phyloP scores from a whole-genome alignment of 164 flowering plant genomes.

The Brasenia schreberi region DNA sequence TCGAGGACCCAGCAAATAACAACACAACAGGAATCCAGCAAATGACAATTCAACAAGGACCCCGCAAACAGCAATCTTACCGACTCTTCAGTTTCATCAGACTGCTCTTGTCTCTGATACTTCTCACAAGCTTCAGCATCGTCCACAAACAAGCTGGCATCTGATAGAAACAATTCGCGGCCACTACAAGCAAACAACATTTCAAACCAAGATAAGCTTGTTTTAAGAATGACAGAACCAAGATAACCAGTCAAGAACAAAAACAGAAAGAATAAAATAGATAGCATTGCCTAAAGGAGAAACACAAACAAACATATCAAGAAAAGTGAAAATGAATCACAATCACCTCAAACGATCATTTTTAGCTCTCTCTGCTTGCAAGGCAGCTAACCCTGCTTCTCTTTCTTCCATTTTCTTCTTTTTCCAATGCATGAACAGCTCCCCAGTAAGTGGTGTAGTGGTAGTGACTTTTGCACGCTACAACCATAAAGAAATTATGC shows the following conservation, averaged over 20 bases:
- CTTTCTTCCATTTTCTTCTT: conserved; percentile 70
- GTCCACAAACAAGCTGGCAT: conserved; percentile 89
- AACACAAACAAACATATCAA: neutral
- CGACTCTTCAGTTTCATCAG: conserved; percentile 14
- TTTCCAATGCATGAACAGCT: conserved; percentile 84
- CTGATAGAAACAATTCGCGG: conserved; percentile 48
- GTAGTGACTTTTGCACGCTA: conserved; percentile 72
- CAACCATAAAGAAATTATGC: conserved; percentile 3
- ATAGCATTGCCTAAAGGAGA: neutral
- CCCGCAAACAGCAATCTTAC: conserved; percentile 2
- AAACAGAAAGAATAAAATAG: neutral
- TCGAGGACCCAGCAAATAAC: neutral
- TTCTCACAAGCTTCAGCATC: conserved; percentile 42
- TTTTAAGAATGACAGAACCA: neutral
- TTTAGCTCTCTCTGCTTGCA: conserved; percentile 84
- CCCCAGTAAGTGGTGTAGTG: conserved; percentile 81
- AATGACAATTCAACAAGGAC: neutral
- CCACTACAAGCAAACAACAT: conserved; percentile 15
- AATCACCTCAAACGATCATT: conserved; percentile 77
- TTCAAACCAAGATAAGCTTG: neutral
- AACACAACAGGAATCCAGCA: neutral
- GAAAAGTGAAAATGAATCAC: neutral
- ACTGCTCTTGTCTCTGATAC: conserved; percentile 24
- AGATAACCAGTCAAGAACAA: neutral
- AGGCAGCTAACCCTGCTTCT: conserved; percentile 74